A percentile compares a stretch with the other conserved stretches of the same genome.
Conservation (phyloP, 495 filamentous ascomycete genomes). For the Aspergillus heteromorphus region DNA sequence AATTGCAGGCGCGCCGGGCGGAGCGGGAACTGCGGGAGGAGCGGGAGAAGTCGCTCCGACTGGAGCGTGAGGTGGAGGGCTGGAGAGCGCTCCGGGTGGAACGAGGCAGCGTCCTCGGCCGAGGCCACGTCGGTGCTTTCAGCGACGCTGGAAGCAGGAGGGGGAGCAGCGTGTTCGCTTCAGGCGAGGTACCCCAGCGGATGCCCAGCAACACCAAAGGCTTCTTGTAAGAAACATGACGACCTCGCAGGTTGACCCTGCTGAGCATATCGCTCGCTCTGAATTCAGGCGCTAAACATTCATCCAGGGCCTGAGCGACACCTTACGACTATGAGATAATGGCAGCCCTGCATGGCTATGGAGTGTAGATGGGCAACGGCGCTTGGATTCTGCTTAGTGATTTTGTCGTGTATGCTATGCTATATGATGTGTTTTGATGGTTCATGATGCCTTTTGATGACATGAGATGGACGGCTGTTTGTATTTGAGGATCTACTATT, state of each 20-base stretch:
- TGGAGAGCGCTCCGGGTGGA: conserved; percentile 74
- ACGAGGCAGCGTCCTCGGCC: conserved; percentile 36
- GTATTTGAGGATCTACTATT: neutral
- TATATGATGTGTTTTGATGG: conserved; percentile 3
- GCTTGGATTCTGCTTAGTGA: conserved; percentile 7
- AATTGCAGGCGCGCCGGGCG: conserved; percentile 72
- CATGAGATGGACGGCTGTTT: neutral
- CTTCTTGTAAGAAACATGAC: conserved; percentile 35
- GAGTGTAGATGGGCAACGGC: conserved; percentile 3
- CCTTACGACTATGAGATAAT: conserved; percentile 19
- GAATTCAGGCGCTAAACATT: conserved; percentile 14
- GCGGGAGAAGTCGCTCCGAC: conserved; percentile 69
- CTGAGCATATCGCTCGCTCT: conserved; percentile 3
- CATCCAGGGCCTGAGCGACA: conserved; percentile 15
- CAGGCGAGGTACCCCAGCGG: conserved; percentile 36
- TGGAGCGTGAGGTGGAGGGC: conserved; percentile 84
- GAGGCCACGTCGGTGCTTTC: conserved; percentile 26
- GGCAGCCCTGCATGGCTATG: conserved; percentile 13
- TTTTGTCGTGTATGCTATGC: conserved; percentile 14
- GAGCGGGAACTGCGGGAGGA: conserved; percentile 91
- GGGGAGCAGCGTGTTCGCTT: conserved; percentile 35
- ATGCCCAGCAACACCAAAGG: conserved; percentile 48
- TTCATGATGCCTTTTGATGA: neutral
- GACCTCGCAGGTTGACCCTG: conserved; percentile 15
- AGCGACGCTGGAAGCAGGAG: conserved; percentile 38